These are phyloP conservation scores for Amniculicola lignicola DNA, from an alignment of 495 filamentous ascomycete genomes.

Conservation along the genomic window DNA sequence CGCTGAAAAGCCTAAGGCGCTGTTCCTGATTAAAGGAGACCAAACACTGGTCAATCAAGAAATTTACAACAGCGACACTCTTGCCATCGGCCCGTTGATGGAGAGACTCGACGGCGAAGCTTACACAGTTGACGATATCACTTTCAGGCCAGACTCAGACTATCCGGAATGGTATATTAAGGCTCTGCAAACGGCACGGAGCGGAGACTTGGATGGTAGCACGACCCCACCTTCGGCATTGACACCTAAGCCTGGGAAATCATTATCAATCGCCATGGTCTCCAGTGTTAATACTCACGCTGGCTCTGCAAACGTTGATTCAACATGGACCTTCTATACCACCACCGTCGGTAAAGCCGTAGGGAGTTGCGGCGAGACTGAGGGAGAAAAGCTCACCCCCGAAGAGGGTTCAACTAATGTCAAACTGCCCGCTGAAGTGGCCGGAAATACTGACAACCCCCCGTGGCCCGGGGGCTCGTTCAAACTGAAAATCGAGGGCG, in stretches of 20 bases:
- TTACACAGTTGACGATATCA: neutral
- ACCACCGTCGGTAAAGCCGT: too few species aligned
- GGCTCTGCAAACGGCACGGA: neutral
- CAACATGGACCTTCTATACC: too few species aligned
- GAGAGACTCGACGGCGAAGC: neutral
- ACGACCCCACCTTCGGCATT: too few species aligned
- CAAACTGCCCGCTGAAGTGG: too few species aligned
- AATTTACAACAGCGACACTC: neutral
- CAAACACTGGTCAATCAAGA: neutral
- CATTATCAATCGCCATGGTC: neutral
- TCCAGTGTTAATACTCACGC: too few species aligned
- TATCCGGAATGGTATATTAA: constrained; percentile 1
- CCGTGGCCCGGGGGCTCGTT: too few species aligned
- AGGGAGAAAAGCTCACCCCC: too few species aligned
- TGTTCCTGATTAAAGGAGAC: neutral
- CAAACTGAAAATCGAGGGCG: too few species aligned
- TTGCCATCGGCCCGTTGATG: neutral
- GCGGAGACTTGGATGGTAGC: neutral
- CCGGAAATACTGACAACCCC: too few species aligned
- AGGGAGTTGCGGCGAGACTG: too few species aligned
- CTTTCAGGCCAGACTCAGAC: constrained; percentile 2
- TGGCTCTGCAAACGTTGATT: too few species aligned
- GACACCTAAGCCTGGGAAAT: neutral
- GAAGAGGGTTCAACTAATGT: too few species aligned
- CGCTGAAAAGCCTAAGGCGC: neutral